A percentile compares a stretch with the other conserved stretches of the same genome.
These are phyloP conservation scores for Brassica hybrid DNA, from an alignment of 441 rosid genomes.

Conservation along the genomic window DNA sequence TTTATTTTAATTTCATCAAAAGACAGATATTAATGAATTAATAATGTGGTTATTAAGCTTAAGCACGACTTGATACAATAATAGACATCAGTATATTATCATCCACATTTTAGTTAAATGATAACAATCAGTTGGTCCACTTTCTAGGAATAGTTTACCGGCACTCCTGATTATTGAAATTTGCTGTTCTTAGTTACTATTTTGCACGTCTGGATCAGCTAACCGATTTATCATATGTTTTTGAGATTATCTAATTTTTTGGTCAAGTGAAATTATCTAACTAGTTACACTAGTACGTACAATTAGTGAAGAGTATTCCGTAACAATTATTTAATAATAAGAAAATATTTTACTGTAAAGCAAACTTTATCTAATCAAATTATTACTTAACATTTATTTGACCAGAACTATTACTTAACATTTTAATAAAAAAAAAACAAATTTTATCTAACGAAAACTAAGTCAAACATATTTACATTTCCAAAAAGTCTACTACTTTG, in stretches of 20 bases:
- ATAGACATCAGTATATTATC: background rate
- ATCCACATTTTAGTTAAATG: background rate
- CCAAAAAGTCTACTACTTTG: background rate
- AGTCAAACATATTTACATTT: background rate
- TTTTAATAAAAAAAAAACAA: background rate
- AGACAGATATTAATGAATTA: background rate
- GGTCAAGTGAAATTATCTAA: background rate
- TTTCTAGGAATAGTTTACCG: background rate
- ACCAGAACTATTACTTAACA: background rate
- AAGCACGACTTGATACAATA: slow-evolving; percentile 25
- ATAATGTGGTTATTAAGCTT: slow-evolving; percentile 5
- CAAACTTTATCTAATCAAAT: background rate
- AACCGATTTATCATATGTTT: background rate
- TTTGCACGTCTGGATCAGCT: slow-evolving; percentile 25
- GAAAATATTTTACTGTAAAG: background rate
- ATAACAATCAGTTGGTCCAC: slow-evolving; percentile 11
- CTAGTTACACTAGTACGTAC: background rate
- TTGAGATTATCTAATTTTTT: background rate
- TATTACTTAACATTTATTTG: background rate
- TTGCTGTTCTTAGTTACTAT: background rate
- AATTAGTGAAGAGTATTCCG: too few relatives aligned
- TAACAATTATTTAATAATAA: too few relatives aligned
- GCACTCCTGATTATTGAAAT: background rate
- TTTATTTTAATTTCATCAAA: background rate
- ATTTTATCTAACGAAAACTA: background rate